Conservation (phyloP, 2,329 filamentous ascomycete genomes). For the Exophiala dermatitidis region DNA sequence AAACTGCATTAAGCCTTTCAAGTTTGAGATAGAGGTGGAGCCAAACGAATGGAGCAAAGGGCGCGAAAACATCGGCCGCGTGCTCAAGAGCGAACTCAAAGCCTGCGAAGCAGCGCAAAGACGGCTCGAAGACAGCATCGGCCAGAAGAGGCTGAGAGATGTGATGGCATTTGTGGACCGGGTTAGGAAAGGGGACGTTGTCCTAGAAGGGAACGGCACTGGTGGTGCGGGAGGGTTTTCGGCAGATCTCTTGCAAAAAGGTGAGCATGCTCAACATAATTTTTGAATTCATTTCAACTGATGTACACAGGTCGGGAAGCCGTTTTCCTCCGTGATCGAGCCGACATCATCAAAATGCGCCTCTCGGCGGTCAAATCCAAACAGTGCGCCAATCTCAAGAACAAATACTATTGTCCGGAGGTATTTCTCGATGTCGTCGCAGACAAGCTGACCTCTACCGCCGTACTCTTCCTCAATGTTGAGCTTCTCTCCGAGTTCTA, state of each 20-base stretch:
- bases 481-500: slow-evolving; percentile 96
- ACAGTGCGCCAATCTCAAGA: slow-evolving; percentile 73
- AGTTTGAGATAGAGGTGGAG: slow-evolving; percentile 94
- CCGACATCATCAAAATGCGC: slow-evolving; percentile 84
- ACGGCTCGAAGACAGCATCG: slow-evolving; percentile 67
- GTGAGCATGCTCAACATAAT: slow-evolving; percentile 43
- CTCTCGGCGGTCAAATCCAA: slow-evolving; percentile 81
- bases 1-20: slow-evolving; percentile 98
- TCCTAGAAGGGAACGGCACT: slow-evolving; percentile 72
- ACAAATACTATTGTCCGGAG: slow-evolving; percentile 96
- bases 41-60: slow-evolving; percentile 81
- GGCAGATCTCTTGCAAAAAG: slow-evolving; percentile 71
- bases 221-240: slow-evolving; percentile 93
- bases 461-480: slow-evolving; percentile 94
- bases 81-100: slow-evolving; percentile 79
- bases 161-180: slow-evolving; percentile 88
- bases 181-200: slow-evolving; percentile 74
- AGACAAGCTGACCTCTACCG: slow-evolving; percentile 87
- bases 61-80: slow-evolving; percentile 69
- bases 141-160: slow-evolving; percentile 76
- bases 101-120: slow-evolving; percentile 76
- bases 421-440: slow-evolving; percentile 97
- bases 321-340: slow-evolving; percentile 84
- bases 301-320: slow-evolving; percentile 68
- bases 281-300: slow-evolving; percentile 8